Evolutionary conservation across 805 yeast species (phyloP), one percentile per base, ranked within the genome.

Genomic region (Metschnikowia shivogae): DNA sequence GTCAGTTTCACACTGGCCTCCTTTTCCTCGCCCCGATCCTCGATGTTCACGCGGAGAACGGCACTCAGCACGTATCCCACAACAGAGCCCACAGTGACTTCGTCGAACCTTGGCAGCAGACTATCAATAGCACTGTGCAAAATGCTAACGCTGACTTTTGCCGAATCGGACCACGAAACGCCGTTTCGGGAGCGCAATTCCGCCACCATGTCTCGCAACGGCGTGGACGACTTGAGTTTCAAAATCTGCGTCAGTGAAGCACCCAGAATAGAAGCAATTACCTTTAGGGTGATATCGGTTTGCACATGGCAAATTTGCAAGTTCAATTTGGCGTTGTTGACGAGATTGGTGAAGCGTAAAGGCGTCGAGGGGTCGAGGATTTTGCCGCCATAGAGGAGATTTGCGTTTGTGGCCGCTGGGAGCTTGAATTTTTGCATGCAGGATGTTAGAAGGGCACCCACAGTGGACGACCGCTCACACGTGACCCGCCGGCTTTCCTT

Each of bases 321-420:
- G 13, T 43, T 47, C 24, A 71, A 47, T 45, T 63, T 69, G 31
- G 70, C 56, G 44, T 70, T 70, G 46, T 63, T 69, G 19, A 59
- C 47, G 20, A 71, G 52, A 26, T 54, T 60, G 12, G 70, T 59
- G 34, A 65, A 58, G 37, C 72, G 50, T 7, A 71, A 39, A 1
- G 73, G 67, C 22, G 65, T 54, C 13, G 65, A 47, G 3, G 53
- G 45, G 44, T 71, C 74, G 17, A 70, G 48, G 10, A 41, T 53
- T 44, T 65, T 67, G 44, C 59, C 57, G 36, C 64, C 60, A 48
- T 60, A 49, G n/a, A 34, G 29, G 36, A 70, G 49, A 13, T 53
- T 52, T 5, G 68, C 73, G n/a, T 43, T 48, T 3, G 45, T 46
- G n/a, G 34, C 6, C 11, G 41, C 19, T 13, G 51, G 47, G 9